Evolutionary conservation across 495 filamentous ascomycete genomes (phyloP).

Genomic region (Cercophora samala): DNA sequence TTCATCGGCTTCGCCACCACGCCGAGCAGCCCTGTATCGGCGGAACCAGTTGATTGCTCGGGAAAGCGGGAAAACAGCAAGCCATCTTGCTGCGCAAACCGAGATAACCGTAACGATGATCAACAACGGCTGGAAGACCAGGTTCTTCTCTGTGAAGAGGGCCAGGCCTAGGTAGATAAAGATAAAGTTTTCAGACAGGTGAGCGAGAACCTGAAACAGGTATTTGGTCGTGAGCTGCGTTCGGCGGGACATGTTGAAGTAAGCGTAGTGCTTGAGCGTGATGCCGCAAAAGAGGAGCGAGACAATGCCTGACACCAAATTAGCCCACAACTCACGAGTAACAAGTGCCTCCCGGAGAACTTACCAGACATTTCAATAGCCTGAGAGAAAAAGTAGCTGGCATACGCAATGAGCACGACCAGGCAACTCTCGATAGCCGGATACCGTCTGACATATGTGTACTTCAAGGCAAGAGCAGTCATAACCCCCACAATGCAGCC

Average conservation of each 20-base stretch:
- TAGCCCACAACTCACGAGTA: slow-evolving; percentile 20
- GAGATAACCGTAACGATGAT: slow-evolving; percentile 88
- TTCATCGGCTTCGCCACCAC: slow-evolving; percentile 77
- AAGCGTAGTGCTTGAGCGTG: slow-evolving; percentile 96
- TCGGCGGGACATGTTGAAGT: slow-evolving; percentile 98
- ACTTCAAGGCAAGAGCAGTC: slow-evolving; percentile 85
- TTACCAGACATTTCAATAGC: slow-evolving; percentile 88
- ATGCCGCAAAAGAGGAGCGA: slow-evolving; percentile 97
- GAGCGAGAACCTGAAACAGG: slow-evolving; percentile 89
- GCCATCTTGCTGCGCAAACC: slow-evolving; percentile 87
- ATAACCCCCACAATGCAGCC: slow-evolving; percentile 81
- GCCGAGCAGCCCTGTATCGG: slow-evolving; percentile 77
- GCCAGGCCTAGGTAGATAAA: slow-evolving; percentile 97
- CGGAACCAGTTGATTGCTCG: slow-evolving; percentile 90
- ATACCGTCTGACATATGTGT: slow-evolving; percentile 85
- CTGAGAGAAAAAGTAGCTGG: slow-evolving; percentile 96
- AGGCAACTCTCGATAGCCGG: slow-evolving; percentile 96
- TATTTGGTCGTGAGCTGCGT: slow-evolving; percentile 98
- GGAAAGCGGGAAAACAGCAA: slow-evolving; percentile 90
- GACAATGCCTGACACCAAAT: slow-evolving; percentile 72
- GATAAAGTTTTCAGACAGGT: slow-evolving; percentile 97
- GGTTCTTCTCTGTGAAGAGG: slow-evolving; percentile 79
- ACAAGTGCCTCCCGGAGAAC: neutral
- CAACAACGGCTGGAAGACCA: slow-evolving; percentile 93
- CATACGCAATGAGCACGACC: slow-evolving; percentile 89